Evolutionary conservation across 768 basidiomycete species (phyloP).

Genomic region (Psilocybe sp.): DNA sequence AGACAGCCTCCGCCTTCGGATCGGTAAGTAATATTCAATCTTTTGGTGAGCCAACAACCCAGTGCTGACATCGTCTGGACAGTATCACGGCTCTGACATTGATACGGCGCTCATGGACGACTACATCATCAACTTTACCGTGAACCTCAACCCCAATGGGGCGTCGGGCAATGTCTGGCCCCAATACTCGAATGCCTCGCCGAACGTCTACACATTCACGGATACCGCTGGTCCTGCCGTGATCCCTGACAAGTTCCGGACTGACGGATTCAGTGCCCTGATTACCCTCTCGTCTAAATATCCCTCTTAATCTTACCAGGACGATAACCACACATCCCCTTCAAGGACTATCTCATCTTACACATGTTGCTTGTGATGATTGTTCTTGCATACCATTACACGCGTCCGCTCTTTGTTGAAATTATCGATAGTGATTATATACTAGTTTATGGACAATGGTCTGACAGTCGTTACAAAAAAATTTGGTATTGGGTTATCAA

Average conservation of each 20-base stretch:
- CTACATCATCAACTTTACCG: conserved; percentile 1
- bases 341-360: too few relatives aligned
- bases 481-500: too few relatives aligned
- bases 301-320: neutral
- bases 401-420: too few relatives aligned
- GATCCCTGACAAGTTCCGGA: conserved; percentile 1
- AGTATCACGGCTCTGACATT: conserved; percentile 6
- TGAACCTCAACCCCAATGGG: conserved; percentile 1
- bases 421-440: too few relatives aligned
- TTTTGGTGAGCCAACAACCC: neutral
- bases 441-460: too few relatives aligned
- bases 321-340: neutral
- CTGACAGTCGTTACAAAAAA: too few relatives aligned
- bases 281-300: neutral
- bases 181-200: neutral
- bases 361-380: too few relatives aligned
- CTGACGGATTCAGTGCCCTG: neutral
- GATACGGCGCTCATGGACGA: neutral
- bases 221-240: neutral
- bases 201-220: conserved; percentile 3
- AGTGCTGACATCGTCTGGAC: neutral
- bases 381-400: too few relatives aligned
- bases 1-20: neutral
- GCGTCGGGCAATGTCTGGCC: conserved; percentile 1
- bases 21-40: neutral